Evolutionary conservation across 2,329 filamentous ascomycete genomes (phyloP), one percentile per base, ranked within the genome.

Genomic region (Fusarium abutilonis): DNA sequence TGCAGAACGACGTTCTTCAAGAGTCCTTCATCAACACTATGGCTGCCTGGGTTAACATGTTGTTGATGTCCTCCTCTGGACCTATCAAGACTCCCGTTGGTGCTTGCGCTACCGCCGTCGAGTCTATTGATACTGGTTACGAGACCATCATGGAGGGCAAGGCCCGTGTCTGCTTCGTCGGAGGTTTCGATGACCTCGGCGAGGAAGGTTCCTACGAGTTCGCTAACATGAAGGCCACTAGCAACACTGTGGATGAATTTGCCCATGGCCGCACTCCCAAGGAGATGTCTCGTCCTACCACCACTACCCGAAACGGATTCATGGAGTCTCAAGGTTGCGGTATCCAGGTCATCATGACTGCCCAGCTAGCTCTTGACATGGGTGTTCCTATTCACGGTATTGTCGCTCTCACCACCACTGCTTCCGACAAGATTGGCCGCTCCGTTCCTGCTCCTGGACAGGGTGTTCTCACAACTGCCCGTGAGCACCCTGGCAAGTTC

Each of bases 11-110:
- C 74, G 97, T 99, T 75, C 86, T 99, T 13, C 96, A 99, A 75
- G 95, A 99, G 80, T 98, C 95, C 11, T 99, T 99, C 84, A 98
- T 99, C 86, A 99, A 99, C 84, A 99, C 95, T 52, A 99, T 99
- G 94, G 90, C 92, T 70, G 95, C 95, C 14, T 99, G 95, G 95
- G 93, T 99, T 55, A 99, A 99, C 83, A 99, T 99, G 95, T 83
- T 99, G 79, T 83, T 99, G 64, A 83, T 99, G 64, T 99, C 95
- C 5, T 98, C 95, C 6, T 98, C 95, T 48, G 95, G 95, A 68
- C 92, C 95, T 38, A 98, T 99, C 84, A 97, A 98, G 84, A 98
- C 96, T 1, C 95, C 95, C 4, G 95, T 98, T 47, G 95, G 94
- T 82, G 95, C 95, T 73, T 99, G 95, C 75, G 95, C 95, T 55